Base-by-base conservation (phyloP, 768 basidiomycete genomes). In the Terana coerulea region DNA sequence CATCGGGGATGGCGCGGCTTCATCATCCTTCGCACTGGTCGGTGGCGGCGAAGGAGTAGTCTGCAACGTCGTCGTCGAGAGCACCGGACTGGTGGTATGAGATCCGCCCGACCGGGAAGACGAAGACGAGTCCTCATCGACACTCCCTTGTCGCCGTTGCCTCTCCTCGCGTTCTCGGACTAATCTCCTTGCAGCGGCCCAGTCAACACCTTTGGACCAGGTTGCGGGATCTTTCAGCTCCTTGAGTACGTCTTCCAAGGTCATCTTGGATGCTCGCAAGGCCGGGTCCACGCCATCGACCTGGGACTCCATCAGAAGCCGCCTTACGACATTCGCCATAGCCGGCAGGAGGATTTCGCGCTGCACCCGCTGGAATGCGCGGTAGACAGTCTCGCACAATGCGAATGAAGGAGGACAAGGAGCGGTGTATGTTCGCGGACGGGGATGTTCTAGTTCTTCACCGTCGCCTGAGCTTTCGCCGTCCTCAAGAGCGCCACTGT, bases 41-140 rank as follows among this genome's bases (percentile, higher is more conserved):
- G 86, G 86, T 0, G 86, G 83, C 0, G 87, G 87, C 1, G 83
- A 86, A 0, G 87, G 87, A 6, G 87, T 88, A n/a, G 87, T 90
- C 55, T 84, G 83, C 26, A 89, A 61, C 6, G 87, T 90, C 7
- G 83, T 79, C 1, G 85, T 84, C 11, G 85, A 87, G 24, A 88
- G 62, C 3, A 88, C 86, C 0, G 87, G 88, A 56, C 86, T 88
- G 17, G 87, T 88, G 54, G 64, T 72, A 21, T 83, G 81, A 4
- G 81, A 84, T 7, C 71, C 74, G 44, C 74, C 74, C 37, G 74
- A 76, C 43, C 72, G 72, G n/a, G 74, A 73, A 21, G 76, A 74
- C 14, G 75, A 74, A 24, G 69, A 72, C 2, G 79, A 72, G 53
- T 79, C 77, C 49, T 77, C 77, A 41, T 79, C 78, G 35, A 76